Evolutionary conservation across 1,284 basidiomycete genomes (phyloP).

Genomic region (Entoloma clypeatum): DNA sequence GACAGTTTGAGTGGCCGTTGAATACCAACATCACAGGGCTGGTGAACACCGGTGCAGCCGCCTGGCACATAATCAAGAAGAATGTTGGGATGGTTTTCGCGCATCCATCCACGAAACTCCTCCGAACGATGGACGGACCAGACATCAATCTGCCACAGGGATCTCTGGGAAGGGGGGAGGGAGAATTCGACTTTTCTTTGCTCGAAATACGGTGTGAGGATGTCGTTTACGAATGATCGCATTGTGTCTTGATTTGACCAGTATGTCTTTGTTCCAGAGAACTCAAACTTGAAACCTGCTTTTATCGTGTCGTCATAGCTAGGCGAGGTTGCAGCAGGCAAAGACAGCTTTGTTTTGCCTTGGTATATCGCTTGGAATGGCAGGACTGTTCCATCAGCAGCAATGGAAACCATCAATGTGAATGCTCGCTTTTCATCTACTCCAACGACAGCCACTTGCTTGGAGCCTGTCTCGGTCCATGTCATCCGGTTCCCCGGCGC

Average conservation of each 20-base stretch:
- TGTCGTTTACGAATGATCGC: conserved; percentile 27
- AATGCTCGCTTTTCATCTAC: conserved; percentile 30
- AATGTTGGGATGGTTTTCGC: conserved; percentile 21
- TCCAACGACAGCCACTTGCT: conserved; percentile 27
- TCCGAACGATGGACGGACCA: conserved; percentile 36
- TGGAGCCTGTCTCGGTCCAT: conserved; percentile 26
- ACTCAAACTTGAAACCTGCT: conserved; percentile 24
- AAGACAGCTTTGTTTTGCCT: conserved; percentile 17
- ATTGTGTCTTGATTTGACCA: conserved; percentile 37
- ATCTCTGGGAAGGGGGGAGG: conserved; percentile 24
- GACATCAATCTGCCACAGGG: conserved; percentile 32
- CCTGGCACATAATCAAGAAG: conserved; percentile 28
- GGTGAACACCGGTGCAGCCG: conserved; percentile 22
- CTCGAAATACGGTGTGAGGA: conserved; percentile 33
- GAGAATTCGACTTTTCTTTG: conserved; percentile 16
- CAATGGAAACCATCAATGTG: conserved; percentile 26
- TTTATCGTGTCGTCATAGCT: conserved; percentile 17
- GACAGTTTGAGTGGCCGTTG: conserved; percentile 29
- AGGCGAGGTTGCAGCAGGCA: conserved; percentile 15
- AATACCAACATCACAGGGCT: conserved; percentile 33
- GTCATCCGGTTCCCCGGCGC: conserved; percentile 26
- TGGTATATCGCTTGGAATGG: conserved; percentile 30
- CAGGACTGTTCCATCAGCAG: conserved; percentile 22
- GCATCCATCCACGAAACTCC: conserved; percentile 31
- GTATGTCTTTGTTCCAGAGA: conserved; percentile 30